Conservation (phyloP, 495 filamentous ascomycete genomes). For the Penicilliopsis zonata region DNA sequence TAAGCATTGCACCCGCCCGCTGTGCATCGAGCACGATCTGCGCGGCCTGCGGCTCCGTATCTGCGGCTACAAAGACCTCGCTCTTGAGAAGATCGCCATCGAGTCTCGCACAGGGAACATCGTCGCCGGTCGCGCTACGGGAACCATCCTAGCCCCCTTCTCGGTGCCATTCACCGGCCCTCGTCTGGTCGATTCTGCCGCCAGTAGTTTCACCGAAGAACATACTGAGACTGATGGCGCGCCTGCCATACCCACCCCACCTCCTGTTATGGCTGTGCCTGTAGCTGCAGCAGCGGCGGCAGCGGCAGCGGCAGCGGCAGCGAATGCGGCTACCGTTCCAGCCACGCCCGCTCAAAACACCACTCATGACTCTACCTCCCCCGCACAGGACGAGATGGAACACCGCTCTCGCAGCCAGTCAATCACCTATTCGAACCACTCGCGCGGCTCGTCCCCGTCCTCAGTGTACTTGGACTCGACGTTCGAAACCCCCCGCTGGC, state of each 20-base stretch:
- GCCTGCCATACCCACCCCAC: constrained; percentile 11
- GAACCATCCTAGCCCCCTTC: constrained; percentile 7
- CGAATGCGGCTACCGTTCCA: too few species aligned
- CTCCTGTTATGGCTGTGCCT: too few species aligned
- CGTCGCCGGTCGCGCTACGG: too few species aligned
- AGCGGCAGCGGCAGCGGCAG: too few species aligned
- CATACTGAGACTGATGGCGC: constrained; percentile 16
- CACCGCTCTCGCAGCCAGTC: constrained; percentile 20
- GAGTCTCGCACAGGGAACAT: constrained; percentile 13
- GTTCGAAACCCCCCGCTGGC: constrained; percentile 31
- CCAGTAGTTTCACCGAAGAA: constrained; percentile 31
- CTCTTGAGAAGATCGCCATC: constrained; percentile 36
- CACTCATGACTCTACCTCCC: constrained; percentile 6
- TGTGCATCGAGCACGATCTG: constrained; percentile 55
- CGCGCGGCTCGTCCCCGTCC: constrained; percentile 27
- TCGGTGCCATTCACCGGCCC: constrained; percentile 24
- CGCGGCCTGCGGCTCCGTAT: constrained; percentile 45
- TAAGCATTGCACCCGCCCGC: constrained; percentile 41
- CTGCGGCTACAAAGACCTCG: constrained; percentile 45
- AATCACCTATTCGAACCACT: constrained; percentile 28
- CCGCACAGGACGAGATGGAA: too few species aligned
- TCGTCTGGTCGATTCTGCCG: constrained; percentile 20
- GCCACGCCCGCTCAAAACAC: too few species aligned
- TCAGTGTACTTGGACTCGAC: constrained; percentile 28
- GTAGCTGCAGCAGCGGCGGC: too few species aligned